Evolutionary conservation across 768 basidiomycete genomes (phyloP), one percentile per base, ranked within the genome.

Genomic region (Tricholoma matsutake): DNA sequence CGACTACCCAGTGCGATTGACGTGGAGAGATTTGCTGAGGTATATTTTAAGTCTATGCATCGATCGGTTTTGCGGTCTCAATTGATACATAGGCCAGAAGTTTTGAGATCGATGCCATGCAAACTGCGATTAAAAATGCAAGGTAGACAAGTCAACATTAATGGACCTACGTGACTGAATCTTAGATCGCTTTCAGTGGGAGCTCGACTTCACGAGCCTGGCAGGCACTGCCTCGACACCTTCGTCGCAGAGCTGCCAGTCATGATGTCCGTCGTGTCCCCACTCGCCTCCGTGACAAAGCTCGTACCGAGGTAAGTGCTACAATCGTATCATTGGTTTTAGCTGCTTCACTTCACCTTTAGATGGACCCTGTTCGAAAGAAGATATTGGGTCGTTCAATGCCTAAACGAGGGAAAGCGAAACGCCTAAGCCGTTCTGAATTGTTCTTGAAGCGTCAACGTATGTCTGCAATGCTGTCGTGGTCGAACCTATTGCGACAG

Each of bases 201-300:
- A 83, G 81, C 65, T 83, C 89, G 14, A 91, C 90, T 0, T 87
- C 91, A 59, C 81, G 95, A 61, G 91, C 87, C 4, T 99, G 96
- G 87, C 96, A 99, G 73, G 87, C 90, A 9, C 82, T 98, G 6
- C 96, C 96, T 10, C 85, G 96, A 16, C 92, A 95, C 73, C 81
- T 99, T 22, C 85, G 97, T 29, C 83, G 96, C 49, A 81, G 96
- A 68, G 96, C 96, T 10, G 96, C 97, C 2, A 95, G 93, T 68
- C 96, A 98, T 72, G 91, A 98, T 72, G 87, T 94, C 22, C 87
- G 94, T 4, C 86, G 96, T 10, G 92, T 99, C 31, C 96, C 96
- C 1, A 71, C 83, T n/a, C 82, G 91, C 16, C 78, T 98, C 31
- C 83, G 96, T 57, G 86, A 85, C 51, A 91, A 90, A 70, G 96